These are phyloP conservation scores for Aspergillus pseudoviridinutans DNA, from an alignment of 2,329 filamentous ascomycete genomes.

Conservation along the genomic window DNA sequence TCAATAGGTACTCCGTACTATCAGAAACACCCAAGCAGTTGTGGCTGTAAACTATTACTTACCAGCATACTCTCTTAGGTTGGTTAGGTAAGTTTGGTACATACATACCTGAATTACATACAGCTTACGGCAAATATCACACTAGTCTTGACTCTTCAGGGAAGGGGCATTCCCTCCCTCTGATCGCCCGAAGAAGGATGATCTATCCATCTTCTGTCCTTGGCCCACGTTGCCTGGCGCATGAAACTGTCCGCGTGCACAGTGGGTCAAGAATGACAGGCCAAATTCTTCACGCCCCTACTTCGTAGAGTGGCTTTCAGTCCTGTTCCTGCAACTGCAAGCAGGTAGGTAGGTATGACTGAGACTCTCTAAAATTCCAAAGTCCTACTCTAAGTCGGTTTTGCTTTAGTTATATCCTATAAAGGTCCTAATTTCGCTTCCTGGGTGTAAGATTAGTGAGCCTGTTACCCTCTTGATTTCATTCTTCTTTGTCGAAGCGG, in stretches of 20 bases:
- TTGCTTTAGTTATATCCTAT: neutral
- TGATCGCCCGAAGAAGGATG: slow-evolving; percentile 21
- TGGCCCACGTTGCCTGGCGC: slow-evolving; percentile 39
- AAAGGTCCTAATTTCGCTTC: neutral
- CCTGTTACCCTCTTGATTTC: neutral
- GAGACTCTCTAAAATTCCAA: neutral
- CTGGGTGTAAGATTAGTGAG: neutral
- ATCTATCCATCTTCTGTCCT: slow-evolving; percentile 22
- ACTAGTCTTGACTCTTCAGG: slow-evolving; percentile 16
- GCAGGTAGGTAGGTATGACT: neutral
- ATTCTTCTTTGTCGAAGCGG: neutral
- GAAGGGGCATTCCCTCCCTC: slow-evolving; percentile 15
- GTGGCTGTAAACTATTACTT: neutral
- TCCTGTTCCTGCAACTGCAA: neutral
- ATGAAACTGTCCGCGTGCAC: slow-evolving; percentile 37
- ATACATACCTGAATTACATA: neutral
- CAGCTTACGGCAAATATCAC: neutral
- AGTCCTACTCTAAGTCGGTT: neutral
- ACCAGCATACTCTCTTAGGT: neutral
- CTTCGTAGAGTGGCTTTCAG: slow-evolving; percentile 3
- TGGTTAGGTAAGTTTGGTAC: neutral
- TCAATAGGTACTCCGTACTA: neutral
- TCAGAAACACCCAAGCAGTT: neutral
- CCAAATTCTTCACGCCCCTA: slow-evolving; percentile 29
- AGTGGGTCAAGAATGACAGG: slow-evolving; percentile 37